Evolutionary conservation across 805 yeast species (phyloP).

Genomic region (Pichia ethanolica): DNA sequence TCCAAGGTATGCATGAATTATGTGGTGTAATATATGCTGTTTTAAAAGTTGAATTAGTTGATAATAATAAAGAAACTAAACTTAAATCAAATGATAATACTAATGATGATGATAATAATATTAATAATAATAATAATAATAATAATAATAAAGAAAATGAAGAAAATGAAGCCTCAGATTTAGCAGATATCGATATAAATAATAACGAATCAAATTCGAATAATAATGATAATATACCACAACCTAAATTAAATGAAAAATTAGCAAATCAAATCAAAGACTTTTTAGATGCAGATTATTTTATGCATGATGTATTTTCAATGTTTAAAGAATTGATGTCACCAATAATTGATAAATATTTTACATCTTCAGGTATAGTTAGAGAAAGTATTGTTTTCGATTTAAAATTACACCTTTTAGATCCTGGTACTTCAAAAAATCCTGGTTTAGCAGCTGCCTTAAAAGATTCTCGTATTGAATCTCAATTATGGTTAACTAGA

Average conservation of each 20-base stretch:
- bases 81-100: neutral
- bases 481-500: conserved; percentile 49
- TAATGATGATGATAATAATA: conserved; percentile 11
- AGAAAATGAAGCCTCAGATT: conserved; percentile 8
- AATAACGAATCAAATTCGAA: neutral
- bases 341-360: conserved; percentile 31
- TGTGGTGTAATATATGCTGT: conserved; percentile 40
- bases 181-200: neutral
- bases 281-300: conserved; percentile 32
- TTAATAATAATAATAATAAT: too few relatives aligned
- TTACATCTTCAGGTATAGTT: conserved; percentile 34
- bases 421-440: conserved; percentile 14
- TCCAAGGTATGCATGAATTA: conserved; percentile 51
- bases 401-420: conserved; percentile 40
- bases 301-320: conserved; percentile 27
- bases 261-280: conserved; percentile 32
- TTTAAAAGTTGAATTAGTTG: conserved; percentile 31
- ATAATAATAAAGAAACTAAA: conserved; percentile 11
- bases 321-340: conserved; percentile 34
- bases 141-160: neutral
- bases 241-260: neutral
- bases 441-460: conserved; percentile 12
- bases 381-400: conserved; percentile 43
- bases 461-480: conserved; percentile 31
- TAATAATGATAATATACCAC: neutral